Evolutionary conservation across 1,139 yeast genomes (phyloP).

Genomic region (Sugiyamaella neomexicana): DNA sequence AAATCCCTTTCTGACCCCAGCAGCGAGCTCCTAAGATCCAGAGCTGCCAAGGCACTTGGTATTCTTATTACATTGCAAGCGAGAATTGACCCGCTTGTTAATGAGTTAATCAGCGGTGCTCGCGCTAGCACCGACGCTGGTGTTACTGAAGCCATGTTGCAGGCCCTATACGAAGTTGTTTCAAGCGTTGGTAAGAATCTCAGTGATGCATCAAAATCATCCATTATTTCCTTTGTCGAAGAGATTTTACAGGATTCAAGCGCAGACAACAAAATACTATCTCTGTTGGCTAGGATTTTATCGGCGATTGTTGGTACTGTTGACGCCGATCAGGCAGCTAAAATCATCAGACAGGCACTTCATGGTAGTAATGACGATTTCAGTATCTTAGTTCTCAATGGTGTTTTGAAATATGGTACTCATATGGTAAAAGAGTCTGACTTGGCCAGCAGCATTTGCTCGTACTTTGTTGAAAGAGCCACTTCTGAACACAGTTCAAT

Average conservation of each 20-base stretch:
- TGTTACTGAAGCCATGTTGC: conserved; percentile 80
- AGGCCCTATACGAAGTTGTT: conserved; percentile 83
- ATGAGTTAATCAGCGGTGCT: conserved; percentile 79
- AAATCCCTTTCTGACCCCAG: conserved; percentile 77
- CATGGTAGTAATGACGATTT: conserved; percentile 46
- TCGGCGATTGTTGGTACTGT: conserved; percentile 75
- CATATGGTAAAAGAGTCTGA: conserved; percentile 56
- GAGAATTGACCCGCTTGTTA: conserved; percentile 87
- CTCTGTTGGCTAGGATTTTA: conserved; percentile 73
- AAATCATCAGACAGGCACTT: conserved; percentile 61
- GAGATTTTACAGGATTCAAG: conserved; percentile 35
- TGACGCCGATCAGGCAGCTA: conserved; percentile 62
- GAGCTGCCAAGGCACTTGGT: conserved; percentile 92
- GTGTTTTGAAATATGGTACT: conserved; percentile 77
- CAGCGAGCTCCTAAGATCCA: conserved; percentile 62
- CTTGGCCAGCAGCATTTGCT: conserved; percentile 49
- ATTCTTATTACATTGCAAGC: conserved; percentile 87
- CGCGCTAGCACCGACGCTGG: conserved; percentile 59
- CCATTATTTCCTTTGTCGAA: conserved; percentile 74
- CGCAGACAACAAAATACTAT: conserved; percentile 29
- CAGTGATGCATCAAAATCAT: conserved; percentile 68
- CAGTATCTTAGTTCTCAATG: conserved; percentile 71
- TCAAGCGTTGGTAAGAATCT: conserved; percentile 74
- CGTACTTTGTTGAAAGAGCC: conserved; percentile 51
- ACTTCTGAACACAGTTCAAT: conserved; percentile 54